Percentiles rank a stretch among this genome's conserved stretches.
Evolutionary conservation across 2,329 filamentous ascomycete genomes (phyloP).

Genomic region (Sclerotinia nivalis): DNA sequence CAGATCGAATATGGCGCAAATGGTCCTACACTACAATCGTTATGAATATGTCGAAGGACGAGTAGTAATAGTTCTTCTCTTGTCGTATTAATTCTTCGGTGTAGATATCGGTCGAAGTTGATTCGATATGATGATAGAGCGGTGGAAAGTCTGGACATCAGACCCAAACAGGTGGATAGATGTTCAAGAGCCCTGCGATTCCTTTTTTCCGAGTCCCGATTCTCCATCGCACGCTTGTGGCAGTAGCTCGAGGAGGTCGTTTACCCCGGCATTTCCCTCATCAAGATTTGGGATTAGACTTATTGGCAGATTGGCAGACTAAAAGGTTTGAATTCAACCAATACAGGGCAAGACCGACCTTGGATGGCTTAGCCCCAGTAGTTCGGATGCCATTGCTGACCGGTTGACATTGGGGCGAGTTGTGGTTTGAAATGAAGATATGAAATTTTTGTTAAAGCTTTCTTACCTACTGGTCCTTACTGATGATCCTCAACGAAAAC

Average conservation of each 20-base stretch:
- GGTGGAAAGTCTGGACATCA: background rate
- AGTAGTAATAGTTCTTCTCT: background rate
- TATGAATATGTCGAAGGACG: background rate
- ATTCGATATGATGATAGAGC: background rate
- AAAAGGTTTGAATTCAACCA: constrained; percentile 1
- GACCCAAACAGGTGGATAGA: background rate
- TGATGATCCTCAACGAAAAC: constrained; percentile 2
- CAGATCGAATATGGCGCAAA: constrained; percentile 9
- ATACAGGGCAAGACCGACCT: constrained; percentile 10
- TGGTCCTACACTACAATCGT: background rate
- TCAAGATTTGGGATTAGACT: background rate
- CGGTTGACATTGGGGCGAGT: background rate
- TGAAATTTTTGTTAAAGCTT: constrained; percentile 10
- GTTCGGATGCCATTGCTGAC: constrained; percentile 6
- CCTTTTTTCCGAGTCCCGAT: constrained; percentile 7
- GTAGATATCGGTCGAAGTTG: background rate
- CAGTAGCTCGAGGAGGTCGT: constrained; percentile 1
- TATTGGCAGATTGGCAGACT: constrained; percentile 1
- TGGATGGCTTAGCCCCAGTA: background rate
- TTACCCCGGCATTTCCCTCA: constrained; percentile 9
- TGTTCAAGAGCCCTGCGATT: background rate
- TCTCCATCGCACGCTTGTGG: background rate
- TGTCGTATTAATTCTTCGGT: background rate
- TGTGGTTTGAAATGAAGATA: constrained; percentile 7
- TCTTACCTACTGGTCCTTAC: background rate